These are phyloP conservation scores for Cantharellus anzutake DNA, from an alignment of 768 basidiomycete genomes.

Conservation along the genomic window DNA sequence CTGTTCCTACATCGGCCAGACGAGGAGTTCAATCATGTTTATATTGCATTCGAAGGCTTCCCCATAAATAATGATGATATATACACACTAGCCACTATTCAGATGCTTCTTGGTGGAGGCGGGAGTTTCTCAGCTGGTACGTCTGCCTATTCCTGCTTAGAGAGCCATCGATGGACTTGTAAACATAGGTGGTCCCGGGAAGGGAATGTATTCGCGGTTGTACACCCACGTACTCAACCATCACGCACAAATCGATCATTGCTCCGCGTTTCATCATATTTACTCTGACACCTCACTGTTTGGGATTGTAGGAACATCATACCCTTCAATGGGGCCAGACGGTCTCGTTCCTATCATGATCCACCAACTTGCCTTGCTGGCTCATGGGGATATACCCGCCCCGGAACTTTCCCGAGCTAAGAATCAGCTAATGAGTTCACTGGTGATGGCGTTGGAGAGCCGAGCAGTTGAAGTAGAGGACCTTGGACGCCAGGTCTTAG, in stretches of 20 bases:
- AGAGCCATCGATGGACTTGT: constrained; percentile 2
- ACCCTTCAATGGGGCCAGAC: constrained; percentile 29
- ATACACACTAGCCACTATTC: constrained; percentile 83
- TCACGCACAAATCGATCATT: constrained; percentile 85
- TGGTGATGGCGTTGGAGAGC: constrained; percentile 92
- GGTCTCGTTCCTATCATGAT: constrained; percentile 71
- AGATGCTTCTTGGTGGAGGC: constrained; percentile 87
- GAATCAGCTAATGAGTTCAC: constrained; percentile 81
- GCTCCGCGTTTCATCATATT: constrained; percentile 93
- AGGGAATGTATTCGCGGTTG: constrained; percentile 96
- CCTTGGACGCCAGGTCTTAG: constrained; percentile 78
- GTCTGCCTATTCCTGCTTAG: constrained; percentile 7
- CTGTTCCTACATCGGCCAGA: constrained; percentile 39
- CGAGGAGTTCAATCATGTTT: constrained; percentile 79
- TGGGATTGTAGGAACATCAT: constrained; percentile 78
- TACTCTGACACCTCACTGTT: constrained; percentile 89
- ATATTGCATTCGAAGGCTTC: constrained; percentile 80
- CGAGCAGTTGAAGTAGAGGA: constrained; percentile 72
- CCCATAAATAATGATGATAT: constrained; percentile 85
- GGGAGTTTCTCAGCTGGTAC: constrained; percentile 86
- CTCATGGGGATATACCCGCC: constrained; percentile 43
- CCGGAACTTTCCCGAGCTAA: constrained; percentile 71
- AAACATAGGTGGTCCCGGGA: constrained; percentile 70
- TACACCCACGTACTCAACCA: constrained; percentile 94
- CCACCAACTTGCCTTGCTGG: constrained; percentile 67